Evolutionary conservation across 192 early-diverging fungal genomes (phyloP).

Genomic region (Coemansia nantahalensis): DNA sequence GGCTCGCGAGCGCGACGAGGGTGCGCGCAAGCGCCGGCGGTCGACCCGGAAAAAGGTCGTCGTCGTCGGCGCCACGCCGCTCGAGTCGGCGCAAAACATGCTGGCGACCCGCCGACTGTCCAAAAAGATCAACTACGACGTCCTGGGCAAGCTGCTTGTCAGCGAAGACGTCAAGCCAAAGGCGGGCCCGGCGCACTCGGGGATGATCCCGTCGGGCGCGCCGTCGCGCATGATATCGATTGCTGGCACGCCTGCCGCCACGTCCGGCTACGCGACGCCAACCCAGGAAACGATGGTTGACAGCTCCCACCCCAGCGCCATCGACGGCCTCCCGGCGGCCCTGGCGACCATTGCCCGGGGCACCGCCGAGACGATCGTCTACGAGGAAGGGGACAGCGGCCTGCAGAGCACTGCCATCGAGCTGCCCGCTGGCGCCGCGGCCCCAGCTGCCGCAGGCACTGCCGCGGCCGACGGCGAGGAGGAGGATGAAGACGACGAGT

Average conservation of each 20-base stretch:
- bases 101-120: constrained; percentile 72
- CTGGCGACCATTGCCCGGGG: constrained; percentile 15
- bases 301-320: constrained; percentile 23
- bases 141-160: constrained; percentile 71
- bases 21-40: constrained; percentile 30
- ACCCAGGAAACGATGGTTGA: constrained; percentile 16
- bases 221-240: constrained; percentile 46
- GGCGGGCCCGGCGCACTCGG: constrained; percentile 13
- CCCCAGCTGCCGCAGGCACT: constrained; percentile 53
- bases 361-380: constrained; percentile 20
- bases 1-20: constrained; percentile 25
- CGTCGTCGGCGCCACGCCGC: constrained; percentile 56
- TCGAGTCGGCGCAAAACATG: constrained; percentile 77
- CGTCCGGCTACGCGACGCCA: constrained; percentile 35
- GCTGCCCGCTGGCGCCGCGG: constrained; percentile 26
- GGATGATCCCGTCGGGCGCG: constrained; percentile 53
- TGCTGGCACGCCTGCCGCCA: constrained; percentile 17
- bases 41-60: constrained; percentile 27
- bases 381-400: constrained; percentile 52
- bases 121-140: constrained; percentile 88
- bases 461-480: constrained; percentile 50
- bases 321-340: constrained; percentile 39
- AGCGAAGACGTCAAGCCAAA: constrained; percentile 35
- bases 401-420: constrained; percentile 41
- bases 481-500: constrained; percentile 19